phyloP scores from a whole-genome alignment of 2,329 filamentous ascomycete genomes.

The Colletotrichum paranaense region DNA sequence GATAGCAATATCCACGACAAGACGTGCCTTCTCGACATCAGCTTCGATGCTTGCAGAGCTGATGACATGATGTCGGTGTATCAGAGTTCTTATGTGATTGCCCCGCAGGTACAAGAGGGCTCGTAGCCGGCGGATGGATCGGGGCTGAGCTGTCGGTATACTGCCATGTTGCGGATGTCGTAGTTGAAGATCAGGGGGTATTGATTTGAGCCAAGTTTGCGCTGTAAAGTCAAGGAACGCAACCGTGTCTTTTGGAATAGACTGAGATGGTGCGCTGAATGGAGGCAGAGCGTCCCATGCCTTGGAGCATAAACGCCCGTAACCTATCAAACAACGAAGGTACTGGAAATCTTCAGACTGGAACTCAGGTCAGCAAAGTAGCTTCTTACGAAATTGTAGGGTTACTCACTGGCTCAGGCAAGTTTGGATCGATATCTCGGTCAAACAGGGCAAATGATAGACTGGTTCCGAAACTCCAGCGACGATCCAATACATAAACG shows the following conservation, averaged over 20 bases:
- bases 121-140: slow-evolving; percentile 52
- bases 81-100: slow-evolving; percentile 56
- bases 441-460: slow-evolving; percentile 60
- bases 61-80: slow-evolving; percentile 57
- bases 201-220: slow-evolving; percentile 57
- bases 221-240: slow-evolving; percentile 53
- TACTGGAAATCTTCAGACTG: slow-evolving; percentile 50
- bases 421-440: slow-evolving; percentile 59
- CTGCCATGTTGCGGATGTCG: slow-evolving; percentile 49
- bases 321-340: slow-evolving; percentile 59
- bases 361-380: background rate
- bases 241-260: slow-evolving; percentile 52
- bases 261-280: slow-evolving; percentile 44
- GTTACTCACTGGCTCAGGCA: slow-evolving; percentile 53
- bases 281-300: slow-evolving; percentile 57
- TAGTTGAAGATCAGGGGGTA: slow-evolving; percentile 52
- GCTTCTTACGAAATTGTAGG: background rate
- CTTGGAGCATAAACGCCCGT: slow-evolving; percentile 57
- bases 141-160: slow-evolving; percentile 43
- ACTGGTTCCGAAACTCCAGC: slow-evolving; percentile 64
- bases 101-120: slow-evolving; percentile 56
- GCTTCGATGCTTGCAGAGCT: slow-evolving; percentile 49
- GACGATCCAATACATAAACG: slow-evolving; percentile 62
- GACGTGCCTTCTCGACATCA: slow-evolving; percentile 47
- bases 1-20: slow-evolving; percentile 51